Evolutionary conservation across 768 basidiomycete species (phyloP).

Genomic region (Fistulinella prunicolor): DNA sequence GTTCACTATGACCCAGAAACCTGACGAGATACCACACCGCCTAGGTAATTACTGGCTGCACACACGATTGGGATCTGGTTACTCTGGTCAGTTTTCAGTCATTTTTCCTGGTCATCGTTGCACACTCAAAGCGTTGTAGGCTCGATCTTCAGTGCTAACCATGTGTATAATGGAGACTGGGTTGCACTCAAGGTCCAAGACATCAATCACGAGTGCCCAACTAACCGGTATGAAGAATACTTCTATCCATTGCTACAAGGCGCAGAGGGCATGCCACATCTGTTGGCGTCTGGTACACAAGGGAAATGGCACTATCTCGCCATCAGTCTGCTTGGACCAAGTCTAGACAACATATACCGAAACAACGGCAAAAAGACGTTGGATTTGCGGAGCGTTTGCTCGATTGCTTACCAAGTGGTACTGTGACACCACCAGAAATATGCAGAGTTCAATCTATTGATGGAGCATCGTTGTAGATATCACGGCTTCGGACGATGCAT

Average conservation of each 20-base stretch:
- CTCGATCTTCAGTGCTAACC: conserved; percentile 61
- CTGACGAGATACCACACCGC: conserved; percentile 28
- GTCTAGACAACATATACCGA: conserved; percentile 61
- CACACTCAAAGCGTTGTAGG: conserved; percentile 41
- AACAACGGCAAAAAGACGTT: conserved; percentile 54
- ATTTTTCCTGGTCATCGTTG: background rate
- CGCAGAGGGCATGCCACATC: conserved; percentile 66
- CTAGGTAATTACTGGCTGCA: conserved; percentile 63
- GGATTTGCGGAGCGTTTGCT: conserved; percentile 71
- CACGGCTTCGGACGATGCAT: conserved; percentile 75
- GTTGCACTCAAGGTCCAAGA: conserved; percentile 76
- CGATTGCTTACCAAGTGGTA: conserved; percentile 77
- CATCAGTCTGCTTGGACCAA: conserved; percentile 72
- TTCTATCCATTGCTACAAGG: conserved; percentile 73
- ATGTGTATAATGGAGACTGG: conserved; percentile 54
- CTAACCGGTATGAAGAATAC: conserved; percentile 66
- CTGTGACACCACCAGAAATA: conserved; percentile 19
- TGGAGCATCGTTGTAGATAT: conserved; percentile 46
- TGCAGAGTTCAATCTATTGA: conserved; percentile 5
- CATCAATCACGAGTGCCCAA: conserved; percentile 69
- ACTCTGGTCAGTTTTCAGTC: conserved; percentile 50
- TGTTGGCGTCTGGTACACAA: conserved; percentile 60
- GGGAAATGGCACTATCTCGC: conserved; percentile 68
- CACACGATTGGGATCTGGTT: conserved; percentile 65
- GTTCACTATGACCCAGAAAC: conserved; percentile 10